phyloP scores from a whole-genome alignment of 2,329 filamentous ascomycete species.

The Colletotrichum magnum region DNA sequence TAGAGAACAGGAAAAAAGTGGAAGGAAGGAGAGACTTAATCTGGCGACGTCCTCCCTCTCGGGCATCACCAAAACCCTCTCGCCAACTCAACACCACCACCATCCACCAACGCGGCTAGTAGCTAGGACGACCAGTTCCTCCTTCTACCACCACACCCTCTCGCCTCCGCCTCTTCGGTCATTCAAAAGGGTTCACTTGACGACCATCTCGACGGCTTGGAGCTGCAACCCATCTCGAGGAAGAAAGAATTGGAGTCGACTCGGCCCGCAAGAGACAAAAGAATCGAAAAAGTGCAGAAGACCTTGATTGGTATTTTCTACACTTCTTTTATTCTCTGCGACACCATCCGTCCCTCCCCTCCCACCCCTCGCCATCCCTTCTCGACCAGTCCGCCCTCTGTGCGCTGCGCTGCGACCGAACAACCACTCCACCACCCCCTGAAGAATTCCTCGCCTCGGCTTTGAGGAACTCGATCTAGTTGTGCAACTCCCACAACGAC shows the following conservation, averaged over 20 bases:
- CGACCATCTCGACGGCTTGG: conserved; percentile 34
- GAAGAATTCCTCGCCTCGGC: conserved; percentile 59
- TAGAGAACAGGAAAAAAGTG: conserved; percentile 43
- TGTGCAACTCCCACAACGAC: conserved; percentile 43
- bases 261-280: conserved; percentile 45
- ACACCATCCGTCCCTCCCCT: conserved; percentile 29
- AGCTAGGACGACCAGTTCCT: conserved; percentile 22
- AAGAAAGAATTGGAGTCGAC: conserved; percentile 38
- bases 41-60: conserved; percentile 46
- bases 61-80: conserved; percentile 31
- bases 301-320: conserved; percentile 59
- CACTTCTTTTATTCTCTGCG: conserved; percentile 32
- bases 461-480: conserved; percentile 57
- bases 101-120: conserved; percentile 17
- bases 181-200: conserved; percentile 32
- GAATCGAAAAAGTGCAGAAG: conserved; percentile 48
- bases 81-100: conserved; percentile 20
- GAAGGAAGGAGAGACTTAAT: conserved; percentile 42
- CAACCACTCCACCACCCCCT: conserved; percentile 31
- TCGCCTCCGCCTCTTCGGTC: conserved; percentile 31
- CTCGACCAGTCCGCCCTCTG: conserved; percentile 27
- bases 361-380: conserved; percentile 33
- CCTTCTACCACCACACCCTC: conserved; percentile 1
- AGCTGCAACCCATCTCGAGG: conserved; percentile 19
- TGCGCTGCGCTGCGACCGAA: conserved; percentile 23